Percentiles rank a stretch among this genome's conserved stretches.
Conservation (phyloP, 345 rosid genomes). For the Hevea brasiliensis region DNA sequence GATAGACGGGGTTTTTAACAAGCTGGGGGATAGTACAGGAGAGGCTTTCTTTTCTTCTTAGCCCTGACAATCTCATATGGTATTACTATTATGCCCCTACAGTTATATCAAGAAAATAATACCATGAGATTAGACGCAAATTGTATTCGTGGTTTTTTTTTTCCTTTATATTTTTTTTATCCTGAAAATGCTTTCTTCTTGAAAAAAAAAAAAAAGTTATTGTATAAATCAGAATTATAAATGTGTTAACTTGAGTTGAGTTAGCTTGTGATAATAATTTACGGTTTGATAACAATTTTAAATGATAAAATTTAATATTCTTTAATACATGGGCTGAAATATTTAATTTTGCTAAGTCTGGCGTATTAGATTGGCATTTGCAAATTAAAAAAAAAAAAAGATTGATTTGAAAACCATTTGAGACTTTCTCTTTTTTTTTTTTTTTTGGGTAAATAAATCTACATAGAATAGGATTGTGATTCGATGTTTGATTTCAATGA, state of each 20-base stretch:
- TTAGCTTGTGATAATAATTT: neutral
- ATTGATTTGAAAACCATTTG: no score
- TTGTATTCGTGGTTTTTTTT: neutral
- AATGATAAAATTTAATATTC: no score
- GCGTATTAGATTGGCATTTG: neutral
- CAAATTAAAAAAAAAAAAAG: no score
- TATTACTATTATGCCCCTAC: constrained; percentile 18
- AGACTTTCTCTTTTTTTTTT: no score
- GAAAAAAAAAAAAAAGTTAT: no score
- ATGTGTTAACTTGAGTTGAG: no score
- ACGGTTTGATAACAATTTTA: neutral
- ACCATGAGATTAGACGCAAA: no score
- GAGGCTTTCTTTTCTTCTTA: constrained; percentile 7
- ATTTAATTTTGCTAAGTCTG: neutral
- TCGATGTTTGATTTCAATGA: no score
- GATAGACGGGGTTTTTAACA: constrained; percentile 23
- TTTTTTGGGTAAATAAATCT: no score
- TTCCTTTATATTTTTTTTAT: neutral
- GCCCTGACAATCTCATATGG: neutral
- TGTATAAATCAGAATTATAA: no score
- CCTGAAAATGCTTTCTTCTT: neutral
- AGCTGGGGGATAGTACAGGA: constrained; percentile 13
- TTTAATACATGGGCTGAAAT: no score
- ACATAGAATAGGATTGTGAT: no score
- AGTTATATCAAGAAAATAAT: neutral